A percentile compares a stretch with the other conserved stretches of the same genome.
phyloP scores from a whole-genome alignment of 495 filamentous ascomycete species.

The Penicillium silybi region DNA sequence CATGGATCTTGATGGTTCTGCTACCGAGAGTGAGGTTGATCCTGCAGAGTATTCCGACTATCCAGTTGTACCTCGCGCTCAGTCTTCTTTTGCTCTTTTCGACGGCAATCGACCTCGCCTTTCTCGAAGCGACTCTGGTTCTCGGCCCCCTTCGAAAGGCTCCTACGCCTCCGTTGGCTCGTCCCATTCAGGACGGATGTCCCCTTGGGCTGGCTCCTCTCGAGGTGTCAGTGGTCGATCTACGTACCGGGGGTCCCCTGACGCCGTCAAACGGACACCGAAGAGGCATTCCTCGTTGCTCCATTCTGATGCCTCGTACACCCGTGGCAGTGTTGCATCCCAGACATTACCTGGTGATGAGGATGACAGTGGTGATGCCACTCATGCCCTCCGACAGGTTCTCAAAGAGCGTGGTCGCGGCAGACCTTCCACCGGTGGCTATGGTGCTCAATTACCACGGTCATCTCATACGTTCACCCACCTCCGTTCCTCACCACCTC shows the following conservation, averaged over 20 bases:
- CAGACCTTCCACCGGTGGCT: slow-evolving; percentile 31
- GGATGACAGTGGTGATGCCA: slow-evolving; percentile 50
- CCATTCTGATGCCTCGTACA: slow-evolving; percentile 34
- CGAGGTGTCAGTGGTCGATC: slow-evolving; percentile 26
- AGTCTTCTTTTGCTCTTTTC: slow-evolving; percentile 57
- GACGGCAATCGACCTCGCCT: slow-evolving; percentile 45
- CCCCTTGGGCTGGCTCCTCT: slow-evolving; percentile 39
- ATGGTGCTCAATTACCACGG: slow-evolving; percentile 26
- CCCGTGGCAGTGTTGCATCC: slow-evolving; percentile 42
- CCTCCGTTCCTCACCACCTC: slow-evolving; percentile 44
- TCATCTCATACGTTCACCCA: slow-evolving; percentile 35
- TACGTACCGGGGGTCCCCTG: slow-evolving; percentile 27
- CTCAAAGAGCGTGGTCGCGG: slow-evolving; percentile 59
- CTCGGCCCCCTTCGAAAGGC: slow-evolving; percentile 47
- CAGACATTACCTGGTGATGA: slow-evolving; percentile 52
- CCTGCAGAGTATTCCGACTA: slow-evolving; percentile 65
- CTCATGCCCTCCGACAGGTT: slow-evolving; percentile 68
- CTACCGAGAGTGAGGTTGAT: slow-evolving; percentile 47
- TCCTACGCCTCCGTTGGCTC: slow-evolving; percentile 47
- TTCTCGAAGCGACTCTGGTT: slow-evolving; percentile 54
- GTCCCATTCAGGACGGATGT: slow-evolving; percentile 39
- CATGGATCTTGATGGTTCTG: slow-evolving; percentile 46
- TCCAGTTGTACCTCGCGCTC: slow-evolving; percentile 60
- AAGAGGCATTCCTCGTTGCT: slow-evolving; percentile 34
- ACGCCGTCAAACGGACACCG: slow-evolving; percentile 36